Evolutionary conservation across 371 early-diverging fungal genomes (phyloP), one percentile per base, ranked within the genome.

Genomic region (Actinomucor elegans): DNA sequence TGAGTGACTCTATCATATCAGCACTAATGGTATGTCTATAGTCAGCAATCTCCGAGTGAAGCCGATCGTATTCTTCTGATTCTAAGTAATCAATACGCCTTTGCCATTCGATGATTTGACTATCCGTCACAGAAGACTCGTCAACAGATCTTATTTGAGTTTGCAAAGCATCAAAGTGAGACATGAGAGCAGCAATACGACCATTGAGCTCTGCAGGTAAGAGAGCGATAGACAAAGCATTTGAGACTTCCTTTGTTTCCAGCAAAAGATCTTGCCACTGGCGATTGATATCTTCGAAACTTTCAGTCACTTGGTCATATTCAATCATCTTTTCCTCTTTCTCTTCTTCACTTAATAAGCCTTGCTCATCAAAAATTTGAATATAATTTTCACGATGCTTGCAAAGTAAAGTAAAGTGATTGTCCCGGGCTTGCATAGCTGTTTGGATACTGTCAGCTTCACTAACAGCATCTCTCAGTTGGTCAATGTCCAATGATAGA

Each of bases 81-180:
- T 69, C 72, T 7, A 75, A 37, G 37, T 44, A 18, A 44, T 75
- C 75, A 21, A 71, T 61, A 10, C 53, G 55, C 17, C 64, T 66
- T 51, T 75, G 75, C 75, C 75, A 75, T 18, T 56, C 44, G 8
- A 58, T 55, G n/a, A 75, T 61, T 12, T 61, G 55, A 0, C 65
- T 60, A 29, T 75, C 75, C 0, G 56, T 61, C 0, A 73, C 57
- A 33, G 31, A 23, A 2, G 54, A 27, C 26, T 41, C 44, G 15
- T 69, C 67, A 0, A 42, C 55, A 5, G 59, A n/a, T 0, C 44
- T 26, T 29, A 75, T 66, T 6, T 69, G 53, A 5, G 6, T 5
- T 24, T 59, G 50, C 2, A 75, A 47, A 3, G 21, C 18, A 18
- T 52, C 46, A 24, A 66, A 67, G 1, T 55, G 36, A 0, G 36